These are phyloP conservation scores for Pseudotsuga menziesii DNA, from an alignment of 75 land plant genomes.

Conservation along the genomic window DNA sequence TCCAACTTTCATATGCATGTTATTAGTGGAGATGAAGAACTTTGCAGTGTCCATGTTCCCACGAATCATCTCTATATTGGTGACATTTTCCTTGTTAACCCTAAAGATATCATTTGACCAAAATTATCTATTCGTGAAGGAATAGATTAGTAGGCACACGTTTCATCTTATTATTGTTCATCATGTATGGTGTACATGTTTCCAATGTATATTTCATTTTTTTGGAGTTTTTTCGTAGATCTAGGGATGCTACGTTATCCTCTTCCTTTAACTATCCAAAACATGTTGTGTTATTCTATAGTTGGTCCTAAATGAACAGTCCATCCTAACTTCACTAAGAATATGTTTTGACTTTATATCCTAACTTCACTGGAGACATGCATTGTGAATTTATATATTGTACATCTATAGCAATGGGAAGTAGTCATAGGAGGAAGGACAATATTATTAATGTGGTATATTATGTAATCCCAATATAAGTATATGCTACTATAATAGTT, in stretches of 20 bases:
- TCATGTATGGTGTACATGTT: not conserved
- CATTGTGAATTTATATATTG: too few species aligned
- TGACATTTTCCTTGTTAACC: conserved; percentile 31
- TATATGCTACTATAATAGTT: too few species aligned
- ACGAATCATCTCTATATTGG: too few species aligned
- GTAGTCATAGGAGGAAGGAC: not conserved
- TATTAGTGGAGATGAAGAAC: conserved; percentile 34
- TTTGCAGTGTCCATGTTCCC: conserved; percentile 39
- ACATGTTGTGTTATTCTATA: too few species aligned
- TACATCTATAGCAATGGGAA: too few species aligned
- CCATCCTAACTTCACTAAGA: not conserved
- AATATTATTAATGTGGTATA: not conserved
- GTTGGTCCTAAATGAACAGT: not conserved
- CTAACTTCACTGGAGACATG: too few species aligned
- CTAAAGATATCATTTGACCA: conserved; percentile 38
- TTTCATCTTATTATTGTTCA: not conserved
- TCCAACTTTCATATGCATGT: conserved; percentile 8
- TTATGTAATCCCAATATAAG: too few species aligned
- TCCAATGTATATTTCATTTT: not conserved
- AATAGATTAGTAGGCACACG: conserved; percentile 28
- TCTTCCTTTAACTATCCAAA: too few species aligned
- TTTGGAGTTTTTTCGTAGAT: not conserved
- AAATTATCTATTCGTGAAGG: conserved; percentile 51
- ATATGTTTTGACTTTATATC: not conserved
- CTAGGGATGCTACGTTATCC: too few species aligned